Conservation (phyloP, 352 stramenopile species). For the Globisporangium cylindrosporum region DNA sequence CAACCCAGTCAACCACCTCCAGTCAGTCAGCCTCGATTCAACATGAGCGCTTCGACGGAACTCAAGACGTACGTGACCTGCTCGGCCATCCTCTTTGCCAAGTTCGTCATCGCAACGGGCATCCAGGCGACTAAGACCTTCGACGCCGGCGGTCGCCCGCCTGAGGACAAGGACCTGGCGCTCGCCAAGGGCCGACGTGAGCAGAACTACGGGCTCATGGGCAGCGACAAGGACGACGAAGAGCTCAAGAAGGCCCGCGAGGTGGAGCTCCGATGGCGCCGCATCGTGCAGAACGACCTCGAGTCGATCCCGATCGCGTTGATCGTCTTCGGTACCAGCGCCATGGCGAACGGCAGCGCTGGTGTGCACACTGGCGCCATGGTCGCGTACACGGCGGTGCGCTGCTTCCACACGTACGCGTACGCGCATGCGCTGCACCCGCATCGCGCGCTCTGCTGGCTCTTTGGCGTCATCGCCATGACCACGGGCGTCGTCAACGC, state of each 20-base stretch:
- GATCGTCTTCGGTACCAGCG: not conserved
- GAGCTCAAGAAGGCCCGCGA: constrained; percentile 23
- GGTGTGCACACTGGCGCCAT: constrained; percentile 2
- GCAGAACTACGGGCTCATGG: constrained; percentile 31
- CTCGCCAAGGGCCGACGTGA: constrained; percentile 33
- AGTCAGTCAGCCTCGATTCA: not conserved
- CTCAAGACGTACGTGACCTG: constrained; percentile 60
- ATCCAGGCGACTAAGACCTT: constrained; percentile 58
- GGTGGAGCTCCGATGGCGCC: constrained; percentile 38
- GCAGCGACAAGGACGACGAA: constrained; percentile 19
- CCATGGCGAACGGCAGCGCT: not conserved
- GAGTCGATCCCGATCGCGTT: constrained; percentile 44
- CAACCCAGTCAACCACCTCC: not conserved
- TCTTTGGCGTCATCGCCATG: constrained; percentile 27
- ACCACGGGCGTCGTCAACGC: constrained; percentile 30
- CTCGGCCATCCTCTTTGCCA: constrained; percentile 54
- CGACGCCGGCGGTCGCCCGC: constrained; percentile 34
- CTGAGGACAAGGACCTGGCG: constrained; percentile 46
- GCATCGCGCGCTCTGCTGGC: constrained; percentile 36
- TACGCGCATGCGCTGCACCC: constrained; percentile 46
- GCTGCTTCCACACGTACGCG: constrained; percentile 39
- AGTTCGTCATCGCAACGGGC: constrained; percentile 49
- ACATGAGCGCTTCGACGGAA: constrained; percentile 31
- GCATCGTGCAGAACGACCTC: constrained; percentile 47
- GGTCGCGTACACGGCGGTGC: constrained; percentile 32